These are phyloP conservation scores for Myxozyma neotropica DNA, from an alignment of 805 yeast species.

Conservation along the genomic window DNA sequence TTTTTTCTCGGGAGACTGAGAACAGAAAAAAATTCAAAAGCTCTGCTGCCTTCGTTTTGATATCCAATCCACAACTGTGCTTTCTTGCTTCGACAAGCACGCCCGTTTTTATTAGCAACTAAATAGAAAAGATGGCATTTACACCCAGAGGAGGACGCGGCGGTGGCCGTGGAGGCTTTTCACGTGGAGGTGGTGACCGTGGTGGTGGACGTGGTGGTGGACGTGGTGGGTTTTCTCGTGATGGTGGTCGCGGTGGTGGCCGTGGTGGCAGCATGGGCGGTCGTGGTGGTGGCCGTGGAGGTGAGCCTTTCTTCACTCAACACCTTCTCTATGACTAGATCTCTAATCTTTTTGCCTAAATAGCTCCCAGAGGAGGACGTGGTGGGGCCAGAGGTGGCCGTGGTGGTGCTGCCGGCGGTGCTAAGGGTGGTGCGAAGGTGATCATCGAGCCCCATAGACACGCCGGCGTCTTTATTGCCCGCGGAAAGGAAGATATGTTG, in stretches of 20 bases:
- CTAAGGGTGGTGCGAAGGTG: conserved; percentile 82
- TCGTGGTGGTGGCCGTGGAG: conserved; percentile 35
- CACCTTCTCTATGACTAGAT: not conserved
- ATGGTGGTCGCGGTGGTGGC: conserved; percentile 48
- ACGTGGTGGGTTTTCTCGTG: conserved; percentile 40
- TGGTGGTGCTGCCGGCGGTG: conserved; percentile 62
- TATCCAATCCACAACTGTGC: conserved; percentile 1
- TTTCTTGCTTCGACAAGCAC: not conserved
- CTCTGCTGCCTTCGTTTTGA: not conserved
- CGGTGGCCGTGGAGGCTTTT: conserved; percentile 59
- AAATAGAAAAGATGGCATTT: conserved; percentile 62
- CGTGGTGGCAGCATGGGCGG: conserved; percentile 44
- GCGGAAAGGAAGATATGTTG: conserved; percentile 98
- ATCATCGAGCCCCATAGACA: conserved; percentile 98
- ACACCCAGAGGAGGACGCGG: conserved; percentile 58
- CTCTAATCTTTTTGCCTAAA: not conserved
- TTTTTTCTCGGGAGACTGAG: not conserved
- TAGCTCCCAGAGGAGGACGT: conserved; percentile 40
- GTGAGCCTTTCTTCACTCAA: not conserved
- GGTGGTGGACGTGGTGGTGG: conserved; percentile 44
- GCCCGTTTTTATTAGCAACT: conserved; percentile 40
- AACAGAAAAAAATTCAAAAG: conserved; percentile 1
- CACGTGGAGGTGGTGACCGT: conserved; percentile 50
- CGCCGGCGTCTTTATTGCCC: conserved; percentile 92
- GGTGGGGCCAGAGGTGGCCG: conserved; percentile 53